Base-by-base conservation (phyloP, 1,284 basidiomycete species). In the Cryptococcus hybrid region DNA sequence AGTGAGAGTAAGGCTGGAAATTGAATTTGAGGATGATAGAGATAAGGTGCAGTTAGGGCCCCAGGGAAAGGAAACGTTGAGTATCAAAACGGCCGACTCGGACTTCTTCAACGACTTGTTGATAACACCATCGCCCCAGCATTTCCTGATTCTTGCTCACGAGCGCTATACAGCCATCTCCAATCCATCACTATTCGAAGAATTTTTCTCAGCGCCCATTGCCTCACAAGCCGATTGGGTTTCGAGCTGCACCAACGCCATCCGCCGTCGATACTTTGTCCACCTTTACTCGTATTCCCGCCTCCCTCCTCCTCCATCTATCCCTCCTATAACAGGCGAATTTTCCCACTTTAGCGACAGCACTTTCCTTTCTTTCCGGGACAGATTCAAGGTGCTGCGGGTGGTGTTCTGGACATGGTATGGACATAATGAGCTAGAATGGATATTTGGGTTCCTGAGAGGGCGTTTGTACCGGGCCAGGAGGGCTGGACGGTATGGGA, bases 71-170 rank as follows among this genome's bases (percentile, higher is more conserved):
- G 39, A 30, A 30, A 60, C 62, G 48, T 68, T 84, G n/a, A 79
- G 64, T 5, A 81, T 87, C 40, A 76, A 73, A 34, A 84, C 84
- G 62, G 77, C 83, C 8, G 82, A 85, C 7, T 80, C 84, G 0
- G 75, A 79, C 4, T 78, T 86, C 60, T 88, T 85, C 72, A 80
- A 80, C 1, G 75, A 83, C 30, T 69, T 86, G 24, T 74, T 86
- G 44, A 63, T 79, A 6, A 73, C 78, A 7, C 83, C 83, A 1
- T 82, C 82, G 0, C 66, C 81, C 0, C 47, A 63, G 35, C 78
- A 83, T 54, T 81, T 81, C 0, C 60, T 83, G 3, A 63, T 82
- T 7, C 52, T 82, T 11, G 69, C 58, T 47, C 66, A 13, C 54
- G 70, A 51, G 47, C 63, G 52, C 80, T 58, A 66, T 7, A 73